phyloP scores from a whole-genome alignment of 2,329 filamentous ascomycete species.

The Knoxdaviesia proteae region DNA sequence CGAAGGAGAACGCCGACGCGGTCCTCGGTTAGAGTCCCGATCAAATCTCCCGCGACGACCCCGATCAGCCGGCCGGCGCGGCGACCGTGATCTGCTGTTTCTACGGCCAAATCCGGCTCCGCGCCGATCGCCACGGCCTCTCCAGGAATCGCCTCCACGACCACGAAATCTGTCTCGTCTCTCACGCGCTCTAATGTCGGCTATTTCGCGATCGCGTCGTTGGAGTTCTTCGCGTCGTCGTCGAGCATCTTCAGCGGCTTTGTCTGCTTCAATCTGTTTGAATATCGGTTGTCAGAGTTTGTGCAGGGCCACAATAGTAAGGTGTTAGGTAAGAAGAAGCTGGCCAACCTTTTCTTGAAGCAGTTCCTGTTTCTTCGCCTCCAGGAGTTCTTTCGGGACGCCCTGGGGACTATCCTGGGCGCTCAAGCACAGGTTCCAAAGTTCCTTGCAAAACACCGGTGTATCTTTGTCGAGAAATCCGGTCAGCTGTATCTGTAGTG shows the following conservation, averaged over 20 bases:
- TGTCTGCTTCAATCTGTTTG: constrained; percentile 56
- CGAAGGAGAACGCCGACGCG: constrained; percentile 21
- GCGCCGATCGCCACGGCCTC: constrained; percentile 23
- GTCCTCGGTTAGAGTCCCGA: constrained; percentile 29
- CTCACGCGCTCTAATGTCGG: constrained; percentile 45
- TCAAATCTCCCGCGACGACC: constrained; percentile 23
- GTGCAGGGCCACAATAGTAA: no score
- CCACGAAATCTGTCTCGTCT: constrained; percentile 30
- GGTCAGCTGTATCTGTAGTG: constrained; percentile 80
- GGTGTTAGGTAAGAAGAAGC: not conserved
- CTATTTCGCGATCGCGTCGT: constrained; percentile 49
- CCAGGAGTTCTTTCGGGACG: constrained; percentile 80
- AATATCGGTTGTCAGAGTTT: constrained; percentile 2
- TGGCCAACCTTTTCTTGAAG: constrained; percentile 71
- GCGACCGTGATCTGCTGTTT: constrained; percentile 25
- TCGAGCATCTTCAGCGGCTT: constrained; percentile 55
- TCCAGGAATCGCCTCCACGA: constrained; percentile 29
- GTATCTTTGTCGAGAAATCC: constrained; percentile 92
- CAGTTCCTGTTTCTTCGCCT: constrained; percentile 88
- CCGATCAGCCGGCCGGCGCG: constrained; percentile 18
- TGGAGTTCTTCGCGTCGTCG: constrained; percentile 50
- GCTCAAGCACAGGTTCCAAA: constrained; percentile 82
- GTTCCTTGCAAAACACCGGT: constrained; percentile 69
- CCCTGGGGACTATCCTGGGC: constrained; percentile 76
- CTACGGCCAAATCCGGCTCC: constrained; percentile 23